phyloP scores from a whole-genome alignment of 371 early-diverging fungal species.

The Lichtheimia ramosa region DNA sequence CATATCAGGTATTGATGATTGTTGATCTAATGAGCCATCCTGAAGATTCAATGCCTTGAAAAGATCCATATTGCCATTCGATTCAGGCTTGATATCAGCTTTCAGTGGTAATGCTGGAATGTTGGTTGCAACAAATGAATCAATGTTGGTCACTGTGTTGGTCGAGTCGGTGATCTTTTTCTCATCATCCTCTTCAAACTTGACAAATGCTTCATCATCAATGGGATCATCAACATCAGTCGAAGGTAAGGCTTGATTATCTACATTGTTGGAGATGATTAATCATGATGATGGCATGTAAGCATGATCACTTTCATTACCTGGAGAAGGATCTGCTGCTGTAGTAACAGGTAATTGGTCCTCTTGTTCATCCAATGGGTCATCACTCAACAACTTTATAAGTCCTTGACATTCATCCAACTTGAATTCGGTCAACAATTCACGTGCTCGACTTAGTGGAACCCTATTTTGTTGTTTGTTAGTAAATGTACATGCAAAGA shows the following conservation, averaged over 20 bases:
- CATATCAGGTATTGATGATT: constrained; percentile 16
- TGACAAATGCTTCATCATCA: constrained; percentile 43
- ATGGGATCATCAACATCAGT: neutral
- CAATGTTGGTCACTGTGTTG: neutral
- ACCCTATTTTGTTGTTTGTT: constrained; percentile 34
- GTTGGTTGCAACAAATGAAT: neutral
- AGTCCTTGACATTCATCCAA: constrained; percentile 45
- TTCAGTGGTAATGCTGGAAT: constrained; percentile 3
- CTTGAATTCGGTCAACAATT: constrained; percentile 49
- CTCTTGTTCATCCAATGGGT: constrained; percentile 23
- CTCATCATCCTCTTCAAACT: constrained; percentile 51
- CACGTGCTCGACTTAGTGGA: constrained; percentile 50
- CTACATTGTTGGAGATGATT: too few species aligned
- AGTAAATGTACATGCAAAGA: neutral
- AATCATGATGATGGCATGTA: too few species aligned
- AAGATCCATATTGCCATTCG: neutral
- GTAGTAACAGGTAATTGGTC: neutral
- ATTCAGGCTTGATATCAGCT: neutral
- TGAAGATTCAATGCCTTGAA: constrained; percentile 28
- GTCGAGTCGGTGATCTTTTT: constrained; percentile 7
- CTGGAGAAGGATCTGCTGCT: too few species aligned
- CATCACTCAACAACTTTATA: constrained; percentile 45
- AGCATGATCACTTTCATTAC: too few species aligned
- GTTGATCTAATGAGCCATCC: constrained; percentile 3
- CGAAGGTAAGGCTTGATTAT: too few species aligned